Base-by-base conservation (phyloP, 208 protist genomes). In the Crithidia thermophila region DNA sequence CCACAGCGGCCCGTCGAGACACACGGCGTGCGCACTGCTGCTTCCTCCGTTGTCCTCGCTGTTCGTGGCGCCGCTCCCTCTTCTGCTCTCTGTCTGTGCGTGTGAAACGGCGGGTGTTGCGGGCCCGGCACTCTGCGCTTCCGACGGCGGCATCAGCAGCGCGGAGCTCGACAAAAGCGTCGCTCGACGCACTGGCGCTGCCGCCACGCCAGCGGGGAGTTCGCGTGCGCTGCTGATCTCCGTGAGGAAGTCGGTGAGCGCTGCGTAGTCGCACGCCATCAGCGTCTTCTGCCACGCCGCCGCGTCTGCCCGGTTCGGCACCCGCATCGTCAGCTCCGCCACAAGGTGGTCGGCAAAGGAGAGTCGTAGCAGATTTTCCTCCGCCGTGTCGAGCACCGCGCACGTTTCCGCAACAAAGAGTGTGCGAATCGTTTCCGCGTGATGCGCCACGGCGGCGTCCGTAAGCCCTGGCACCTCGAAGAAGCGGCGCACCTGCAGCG, bases 351-450 rank as follows among this genome's bases (percentile, higher is more conserved):
- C 61, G 1, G 69, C 28, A 1, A 75, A 34, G 0, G 39, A 9
- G 27, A 75, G 21, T 20, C 33, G 45, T 7, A 68, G 23, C 20
- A 75, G 28, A 23, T 53, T 23, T 9, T 63, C 45, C 10, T 57
- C 55, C 18, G 55, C 4, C 1, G 55, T 53, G 56, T 58, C 55
- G 3, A 75, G 61, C 37, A 36, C n/a, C 37, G 45, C 43, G 25
- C 45, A 63, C 36, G 69, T 65, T 45, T 68, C 69, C 3, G 39
- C 25, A 13, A 65, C 21, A 46, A 69, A 69, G 0, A 75, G 30
- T 6, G 61, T 37, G 18, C 61, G 61, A 25, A 52, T 18, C 0
- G 21, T 30, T 11, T 39, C 46, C 23, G 33, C n/a, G 13, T 50
- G n/a, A 5, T 16, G 18, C 5, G 20, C 36, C 5, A 75, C 6